Conservation (phyloP, 148 eudicot genomes). For the Camellia sinensis region DNA sequence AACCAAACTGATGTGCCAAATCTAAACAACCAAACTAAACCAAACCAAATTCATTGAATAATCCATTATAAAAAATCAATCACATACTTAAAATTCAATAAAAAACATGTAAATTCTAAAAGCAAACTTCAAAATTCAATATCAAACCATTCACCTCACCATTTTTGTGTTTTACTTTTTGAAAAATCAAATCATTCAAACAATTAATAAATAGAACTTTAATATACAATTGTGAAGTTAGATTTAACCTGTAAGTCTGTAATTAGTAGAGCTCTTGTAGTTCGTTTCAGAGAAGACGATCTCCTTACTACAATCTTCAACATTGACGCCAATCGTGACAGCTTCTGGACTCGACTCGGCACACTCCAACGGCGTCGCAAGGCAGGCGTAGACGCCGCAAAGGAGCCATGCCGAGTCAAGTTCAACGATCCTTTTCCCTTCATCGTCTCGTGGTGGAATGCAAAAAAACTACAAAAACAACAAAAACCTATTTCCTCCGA, state of each 20-base stretch:
- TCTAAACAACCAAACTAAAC: too few relatives aligned
- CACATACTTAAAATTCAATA: too few relatives aligned
- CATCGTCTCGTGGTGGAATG: constrained; percentile 27
- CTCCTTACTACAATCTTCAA: neutral
- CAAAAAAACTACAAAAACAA: neutral
- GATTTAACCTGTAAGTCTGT: constrained; percentile 42
- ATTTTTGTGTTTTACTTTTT: too few relatives aligned
- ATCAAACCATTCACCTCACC: neutral
- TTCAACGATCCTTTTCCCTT: constrained; percentile 79
- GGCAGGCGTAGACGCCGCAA: constrained; percentile 47
- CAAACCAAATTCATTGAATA: too few relatives aligned
- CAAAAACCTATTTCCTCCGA: too few relatives aligned
- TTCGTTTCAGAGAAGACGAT: neutral
- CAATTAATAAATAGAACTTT: too few relatives aligned
- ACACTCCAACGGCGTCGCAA: constrained; percentile 29
- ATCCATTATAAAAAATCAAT: too few relatives aligned
- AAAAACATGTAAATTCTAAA: too few relatives aligned
- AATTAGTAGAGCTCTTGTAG: constrained; percentile 15
- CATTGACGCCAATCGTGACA: neutral
- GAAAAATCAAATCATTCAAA: too few relatives aligned
- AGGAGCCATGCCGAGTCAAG: constrained; percentile 49
- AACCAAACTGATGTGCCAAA: too few relatives aligned
- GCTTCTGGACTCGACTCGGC: constrained; percentile 11
- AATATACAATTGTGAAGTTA: neutral
- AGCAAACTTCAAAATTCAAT: too few relatives aligned